A percentile compares a stretch with the other conserved stretches of the same genome.
Conservation (phyloP, 345 rosid genomes). For the Anastatica hierochuntica region DNA sequence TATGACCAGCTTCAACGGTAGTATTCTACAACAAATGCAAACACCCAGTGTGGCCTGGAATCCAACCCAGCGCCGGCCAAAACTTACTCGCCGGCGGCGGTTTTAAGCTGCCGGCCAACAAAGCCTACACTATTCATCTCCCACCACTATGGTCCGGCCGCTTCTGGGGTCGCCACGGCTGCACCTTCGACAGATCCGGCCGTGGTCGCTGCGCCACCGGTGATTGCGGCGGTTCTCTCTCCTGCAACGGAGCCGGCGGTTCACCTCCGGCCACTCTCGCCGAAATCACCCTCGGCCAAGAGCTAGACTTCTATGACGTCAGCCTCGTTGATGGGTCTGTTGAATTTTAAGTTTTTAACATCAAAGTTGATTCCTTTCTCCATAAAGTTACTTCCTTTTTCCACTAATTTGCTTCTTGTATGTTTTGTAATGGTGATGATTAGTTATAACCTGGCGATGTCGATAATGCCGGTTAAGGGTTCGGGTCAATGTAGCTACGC, state of each 20-base stretch:
- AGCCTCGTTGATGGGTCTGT: constrained; percentile 74
- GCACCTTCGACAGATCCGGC: constrained; percentile 60
- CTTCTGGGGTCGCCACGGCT: constrained; percentile 94
- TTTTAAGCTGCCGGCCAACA: constrained; percentile 58
- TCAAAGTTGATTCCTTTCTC: no score
- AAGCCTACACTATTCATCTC: constrained; percentile 45
- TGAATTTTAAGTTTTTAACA: no score
- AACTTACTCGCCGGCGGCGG: constrained; percentile 75
- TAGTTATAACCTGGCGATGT: constrained; percentile 70
- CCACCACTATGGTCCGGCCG: constrained; percentile 95
- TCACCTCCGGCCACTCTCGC: constrained; percentile 88
- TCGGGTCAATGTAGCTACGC: constrained; percentile 81
- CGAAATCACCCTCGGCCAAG: constrained; percentile 69
- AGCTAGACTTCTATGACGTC: constrained; percentile 87
- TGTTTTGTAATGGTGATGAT: background rate
- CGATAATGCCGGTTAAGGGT: constrained; percentile 65
- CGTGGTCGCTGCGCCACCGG: constrained; percentile 82
- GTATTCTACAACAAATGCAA: constrained; percentile 67
- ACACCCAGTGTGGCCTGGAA: constrained; percentile 91
- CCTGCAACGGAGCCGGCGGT: constrained; percentile 82
- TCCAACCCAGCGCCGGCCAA: constrained; percentile 83
- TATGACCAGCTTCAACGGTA: constrained; percentile 41
- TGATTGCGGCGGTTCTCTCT: constrained; percentile 74
- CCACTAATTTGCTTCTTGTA: background rate
- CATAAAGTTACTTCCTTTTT: background rate